These are phyloP conservation scores for Millerozyma acaciae DNA, from an alignment of 805 yeast species.

Conservation along the genomic window DNA sequence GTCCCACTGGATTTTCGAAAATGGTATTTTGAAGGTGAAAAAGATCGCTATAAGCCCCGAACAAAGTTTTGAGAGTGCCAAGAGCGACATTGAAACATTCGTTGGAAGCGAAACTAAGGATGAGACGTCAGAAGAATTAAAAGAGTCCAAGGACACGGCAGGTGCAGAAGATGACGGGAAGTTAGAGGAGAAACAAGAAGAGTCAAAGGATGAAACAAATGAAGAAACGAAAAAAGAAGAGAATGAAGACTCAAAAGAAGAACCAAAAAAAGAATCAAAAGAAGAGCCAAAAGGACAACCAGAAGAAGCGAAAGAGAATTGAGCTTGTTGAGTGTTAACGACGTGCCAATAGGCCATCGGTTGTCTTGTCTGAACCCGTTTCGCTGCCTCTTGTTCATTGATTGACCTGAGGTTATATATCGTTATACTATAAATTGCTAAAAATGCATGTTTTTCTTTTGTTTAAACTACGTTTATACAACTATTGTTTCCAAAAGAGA, in stretches of 20 bases:
- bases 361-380: no score
- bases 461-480: no score
- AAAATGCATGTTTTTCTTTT: no score
- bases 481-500: slow-evolving; percentile 3
- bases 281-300: slow-evolving; percentile 4
- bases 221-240: slow-evolving; percentile 2
- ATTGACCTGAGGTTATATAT: no score
- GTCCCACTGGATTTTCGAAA: slow-evolving; percentile 87
- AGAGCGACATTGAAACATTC: slow-evolving; percentile 49
- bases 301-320: slow-evolving; percentile 4
- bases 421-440: no score
- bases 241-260: slow-evolving; percentile 6
- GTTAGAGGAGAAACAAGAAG: slow-evolving; percentile 6
- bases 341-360: no score
- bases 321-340: no score
- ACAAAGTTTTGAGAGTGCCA: slow-evolving; percentile 56
- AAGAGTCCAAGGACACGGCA: slow-evolving; percentile 3
- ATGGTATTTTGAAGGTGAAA: slow-evolving; percentile 61
- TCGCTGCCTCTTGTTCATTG: no score
- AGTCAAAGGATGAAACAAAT: slow-evolving; percentile 4
- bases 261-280: slow-evolving; percentile 4
- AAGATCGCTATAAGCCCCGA: slow-evolving; percentile 51
- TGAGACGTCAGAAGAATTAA: slow-evolving; percentile 1
- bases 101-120: slow-evolving; percentile 14
- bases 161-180: slow-evolving; percentile 8